These are phyloP conservation scores for Letharia lupina DNA, from an alignment of 495 filamentous ascomycete genomes.

Conservation along the genomic window DNA sequence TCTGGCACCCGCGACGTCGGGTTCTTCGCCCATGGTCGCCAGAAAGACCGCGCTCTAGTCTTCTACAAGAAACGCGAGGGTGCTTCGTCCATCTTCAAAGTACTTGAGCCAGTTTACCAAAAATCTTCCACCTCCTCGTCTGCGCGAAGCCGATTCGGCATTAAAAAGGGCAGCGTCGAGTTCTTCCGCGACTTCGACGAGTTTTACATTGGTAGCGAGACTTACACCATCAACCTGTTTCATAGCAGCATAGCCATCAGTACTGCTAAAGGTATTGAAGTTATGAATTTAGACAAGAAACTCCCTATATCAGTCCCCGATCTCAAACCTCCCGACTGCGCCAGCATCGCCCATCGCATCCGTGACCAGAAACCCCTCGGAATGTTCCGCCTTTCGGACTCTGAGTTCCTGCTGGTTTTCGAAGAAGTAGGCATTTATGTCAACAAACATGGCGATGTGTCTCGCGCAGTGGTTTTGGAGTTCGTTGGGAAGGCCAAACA, in stretches of 20 bases:
- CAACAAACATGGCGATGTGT: conserved; percentile 95
- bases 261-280: conserved; percentile 88
- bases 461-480: conserved; percentile 87
- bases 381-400: conserved; percentile 92
- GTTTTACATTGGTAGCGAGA: conserved; percentile 97
- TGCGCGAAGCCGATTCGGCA: conserved; percentile 58
- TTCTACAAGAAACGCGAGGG: conserved; percentile 96
- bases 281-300: conserved; percentile 95
- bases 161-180: conserved; percentile 66
- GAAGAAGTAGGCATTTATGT: conserved; percentile 94
- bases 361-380: conserved; percentile 74
- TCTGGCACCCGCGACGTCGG: conserved; percentile 82
- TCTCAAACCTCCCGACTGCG: conserved; percentile 51
- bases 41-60: conserved; percentile 91
- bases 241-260: conserved; percentile 84
- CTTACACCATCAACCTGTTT: conserved; percentile 91
- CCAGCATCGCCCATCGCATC: conserved; percentile 73
- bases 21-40: conserved; percentile 88
- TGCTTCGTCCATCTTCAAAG: conserved; percentile 86
- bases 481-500: conserved; percentile 86
- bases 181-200: conserved; percentile 98
- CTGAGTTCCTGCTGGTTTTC: conserved; percentile 89
- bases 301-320: conserved; percentile 84
- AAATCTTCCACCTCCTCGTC: conserved; percentile 37
- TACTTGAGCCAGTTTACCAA: conserved; percentile 89